Conservation (phyloP, 2,329 filamentous ascomycete genomes). For the Ceratocystis colombiana region DNA sequence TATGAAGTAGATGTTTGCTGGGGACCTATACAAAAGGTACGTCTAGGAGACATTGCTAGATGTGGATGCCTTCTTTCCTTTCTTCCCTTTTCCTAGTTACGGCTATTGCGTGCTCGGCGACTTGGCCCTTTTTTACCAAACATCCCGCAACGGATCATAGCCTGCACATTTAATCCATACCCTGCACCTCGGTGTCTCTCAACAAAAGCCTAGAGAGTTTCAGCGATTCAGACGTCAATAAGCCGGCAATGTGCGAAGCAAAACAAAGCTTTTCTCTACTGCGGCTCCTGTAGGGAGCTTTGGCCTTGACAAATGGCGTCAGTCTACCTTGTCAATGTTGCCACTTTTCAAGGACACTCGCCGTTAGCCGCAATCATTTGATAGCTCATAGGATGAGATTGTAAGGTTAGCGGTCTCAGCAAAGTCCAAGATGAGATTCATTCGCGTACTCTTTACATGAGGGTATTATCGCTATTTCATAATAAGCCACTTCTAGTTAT, state of each 20-base stretch:
- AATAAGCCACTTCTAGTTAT: neutral
- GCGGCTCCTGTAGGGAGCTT: neutral
- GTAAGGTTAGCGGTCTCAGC: no score
- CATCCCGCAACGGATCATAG: slow-evolving; percentile 9
- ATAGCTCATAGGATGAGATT: neutral
- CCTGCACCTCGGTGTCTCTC: neutral
- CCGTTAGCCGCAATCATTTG: neutral
- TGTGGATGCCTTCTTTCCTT: neutral
- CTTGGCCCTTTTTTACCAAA: slow-evolving; percentile 11
- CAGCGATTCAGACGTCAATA: neutral
- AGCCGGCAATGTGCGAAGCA: neutral
- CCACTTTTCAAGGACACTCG: slow-evolving; percentile 26
- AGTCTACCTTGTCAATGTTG: slow-evolving; percentile 23
- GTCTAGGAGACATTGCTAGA: neutral
- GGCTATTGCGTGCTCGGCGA: slow-evolving; percentile 24
- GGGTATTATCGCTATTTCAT: no score
- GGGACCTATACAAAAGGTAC: slow-evolving; percentile 14
- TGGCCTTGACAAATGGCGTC: slow-evolving; percentile 19
- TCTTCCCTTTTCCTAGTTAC: neutral
- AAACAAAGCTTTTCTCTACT: neutral
- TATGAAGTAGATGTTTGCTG: slow-evolving; percentile 14
- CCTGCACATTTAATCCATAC: neutral
- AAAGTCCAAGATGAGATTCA: no score
- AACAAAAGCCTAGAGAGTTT: neutral
- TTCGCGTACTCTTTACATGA: no score